Evolutionary conservation across 108 stramenopile genomes (phyloP), one percentile per base, ranked within the genome.

Genomic region (Pseudonitzschia delicatissima): DNA sequence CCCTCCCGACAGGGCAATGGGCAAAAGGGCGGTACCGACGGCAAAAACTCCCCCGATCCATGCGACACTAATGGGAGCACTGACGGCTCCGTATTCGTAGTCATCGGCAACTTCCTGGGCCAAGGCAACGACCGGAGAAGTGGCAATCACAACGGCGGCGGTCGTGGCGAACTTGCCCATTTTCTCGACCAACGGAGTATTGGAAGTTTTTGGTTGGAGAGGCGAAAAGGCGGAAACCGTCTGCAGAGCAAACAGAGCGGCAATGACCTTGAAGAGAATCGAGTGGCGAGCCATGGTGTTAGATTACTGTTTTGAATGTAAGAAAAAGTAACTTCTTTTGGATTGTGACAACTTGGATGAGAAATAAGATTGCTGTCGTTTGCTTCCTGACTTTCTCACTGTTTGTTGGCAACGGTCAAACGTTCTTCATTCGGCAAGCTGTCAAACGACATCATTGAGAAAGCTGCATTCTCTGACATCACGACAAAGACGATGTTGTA

Each of bases 51-150:
- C 93, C 11, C 72, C 81, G 0, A 59, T 86, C 55, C 72, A 74
- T 1, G 93, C 90, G 33, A 94, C 59, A 3, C 81, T 78, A 60
- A 89, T 74, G 32, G 93, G 93, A 45, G 93, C 93, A 61, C 83
- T 69, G 5, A 94, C 93, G 28, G 85, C 83, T 33, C 93, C 93
- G 71, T 94, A 94, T 62, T 83, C 93, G 61, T 94, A 94, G 45
- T 85, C 92, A 67, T 90, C 88, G 4, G 52, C 83, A 23, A 48
- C 47, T 49, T 81, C 81, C 44, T 84, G 82, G 6, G 79, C 86
- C 36, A 88, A 23, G 12, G 90, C 81, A 20, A 78, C 66, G 37
- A 89, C 78, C 2, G 87, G 87, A n/a, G 82, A 78, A 20, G 83
- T 71, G 23, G 70, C 13, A 37, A 74, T 53, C 2, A 71, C 64